phyloP scores from a whole-genome alignment of 805 yeast species.

The Pichia ethanolica region DNA sequence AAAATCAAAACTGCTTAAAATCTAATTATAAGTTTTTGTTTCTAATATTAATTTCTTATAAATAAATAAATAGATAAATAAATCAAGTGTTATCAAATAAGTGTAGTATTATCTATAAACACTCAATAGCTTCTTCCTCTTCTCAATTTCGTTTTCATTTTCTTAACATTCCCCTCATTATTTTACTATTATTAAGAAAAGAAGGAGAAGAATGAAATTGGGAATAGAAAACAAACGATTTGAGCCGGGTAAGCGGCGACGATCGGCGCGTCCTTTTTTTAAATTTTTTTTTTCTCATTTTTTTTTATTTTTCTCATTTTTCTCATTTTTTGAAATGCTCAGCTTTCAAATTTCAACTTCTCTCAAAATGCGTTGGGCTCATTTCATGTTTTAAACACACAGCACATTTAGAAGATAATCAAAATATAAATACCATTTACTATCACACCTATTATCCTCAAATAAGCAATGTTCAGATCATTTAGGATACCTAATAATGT shows the following conservation, averaged over 20 bases:
- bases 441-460: no score
- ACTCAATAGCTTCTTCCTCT: no score
- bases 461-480: constrained; percentile 12
- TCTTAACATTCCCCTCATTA: not conserved
- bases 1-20: no score
- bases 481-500: constrained; percentile 2
- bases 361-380: not conserved
- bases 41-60: no score
- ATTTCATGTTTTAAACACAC: not conserved
- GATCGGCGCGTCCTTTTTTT: not conserved
- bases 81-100: no score
- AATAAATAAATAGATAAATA: no score
- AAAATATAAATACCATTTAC: no score
- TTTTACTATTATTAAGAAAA: no score
- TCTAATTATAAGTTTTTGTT: no score
- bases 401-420: not conserved
- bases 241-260: not conserved
- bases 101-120: no score
- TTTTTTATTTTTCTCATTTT: not conserved
- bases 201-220: not conserved
- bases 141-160: no score
- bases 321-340: not conserved
- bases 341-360: not conserved
- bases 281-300: not conserved
- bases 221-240: not conserved